Base-by-base conservation (phyloP, 83 land plant species). In the Thuja plicata region DNA sequence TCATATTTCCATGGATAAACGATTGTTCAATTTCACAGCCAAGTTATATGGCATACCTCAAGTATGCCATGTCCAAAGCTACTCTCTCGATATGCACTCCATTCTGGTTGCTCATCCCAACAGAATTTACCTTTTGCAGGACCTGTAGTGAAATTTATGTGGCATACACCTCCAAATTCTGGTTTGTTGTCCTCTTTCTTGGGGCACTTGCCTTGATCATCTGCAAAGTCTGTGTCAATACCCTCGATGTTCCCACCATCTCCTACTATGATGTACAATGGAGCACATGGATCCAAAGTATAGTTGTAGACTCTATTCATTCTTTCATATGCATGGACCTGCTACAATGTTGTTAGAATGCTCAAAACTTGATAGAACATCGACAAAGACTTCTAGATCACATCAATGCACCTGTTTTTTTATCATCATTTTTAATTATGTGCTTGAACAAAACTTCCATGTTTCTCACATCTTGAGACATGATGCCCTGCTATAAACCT, bases 51-150 rank as follows among this genome's bases (percentile, higher is more conserved):
- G 21, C 34, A 48, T 84, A 98, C 99, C 99, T 98, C 99, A 0
- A 98, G 91, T 62, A 98, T 98, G 30, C 99, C 99, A 91, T 98
- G 99, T 16, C 99, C 99, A 89, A 98, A 98, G 91, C 99, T 98
- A 90, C 94, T 94, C 48, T 98, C 99, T 87, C 99, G 91, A 62
- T 91, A 95, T 62, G 99, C 99, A 92, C 99, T 98, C 94, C 96
- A 98, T 35, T 94, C 96, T 62, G 99, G 99, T 89, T 98, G 99
- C 46, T 87, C 77, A 80, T 95, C 98, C 99, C 99, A 98, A 84
- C 99, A 98, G 87, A 97, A 96, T 52, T 97, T 97, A 0, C 99
- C 99, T 87, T 92, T 90, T 41, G 99, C 99, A 48, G 97, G 97
- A 76, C 99, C 99, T 38, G 93, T 90, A n/a, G 97, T 92, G 89